Evolutionary conservation across 1,284 basidiomycete genomes (phyloP).

Genomic region (Malassezia arunalokei): DNA sequence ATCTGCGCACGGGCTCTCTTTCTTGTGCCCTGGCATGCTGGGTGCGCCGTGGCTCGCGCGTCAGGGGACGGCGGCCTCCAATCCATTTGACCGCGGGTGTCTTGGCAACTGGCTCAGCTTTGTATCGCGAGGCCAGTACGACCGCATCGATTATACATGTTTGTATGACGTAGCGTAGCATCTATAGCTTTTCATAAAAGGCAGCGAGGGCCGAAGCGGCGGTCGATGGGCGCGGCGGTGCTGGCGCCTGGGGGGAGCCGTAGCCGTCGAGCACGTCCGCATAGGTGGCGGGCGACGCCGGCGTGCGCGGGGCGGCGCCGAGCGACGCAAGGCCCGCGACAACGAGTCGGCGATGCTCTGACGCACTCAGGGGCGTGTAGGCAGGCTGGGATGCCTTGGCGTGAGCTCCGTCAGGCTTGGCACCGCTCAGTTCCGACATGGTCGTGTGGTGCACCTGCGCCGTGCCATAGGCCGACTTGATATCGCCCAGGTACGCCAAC

Average conservation of each 20-base stretch:
- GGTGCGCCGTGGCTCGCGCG: conserved; percentile 66
- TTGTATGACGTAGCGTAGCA: conserved; percentile 62
- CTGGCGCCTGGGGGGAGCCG: too few species aligned
- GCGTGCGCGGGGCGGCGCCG: too few species aligned
- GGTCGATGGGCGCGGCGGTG: too few species aligned
- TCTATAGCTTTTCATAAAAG: background rate
- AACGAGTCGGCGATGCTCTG: too few species aligned
- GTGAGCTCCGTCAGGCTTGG: background rate
- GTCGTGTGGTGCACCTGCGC: conserved; percentile 7
- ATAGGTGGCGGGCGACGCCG: too few species aligned
- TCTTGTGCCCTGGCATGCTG: background rate
- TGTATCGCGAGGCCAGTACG: conserved; percentile 70
- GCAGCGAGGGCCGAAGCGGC: too few species aligned
- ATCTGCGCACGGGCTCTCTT: background rate
- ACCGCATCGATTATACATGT: conserved; percentile 76
- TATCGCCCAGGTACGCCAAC: conserved; percentile 45
- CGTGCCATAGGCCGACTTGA: conserved; percentile 29
- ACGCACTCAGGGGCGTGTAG: too few species aligned
- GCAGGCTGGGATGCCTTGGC: background rate
- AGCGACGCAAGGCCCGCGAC: too few species aligned
- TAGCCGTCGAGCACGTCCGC: too few species aligned
- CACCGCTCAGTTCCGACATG: conserved; percentile 4
- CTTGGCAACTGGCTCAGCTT: conserved; percentile 75
- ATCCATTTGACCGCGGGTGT: conserved; percentile 83
- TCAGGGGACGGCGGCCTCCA: conserved; percentile 75